Evolutionary conservation across 78 protist species (phyloP), one percentile per base, ranked within the genome.

Genomic region (Dictyostelium firmibasis): DNA sequence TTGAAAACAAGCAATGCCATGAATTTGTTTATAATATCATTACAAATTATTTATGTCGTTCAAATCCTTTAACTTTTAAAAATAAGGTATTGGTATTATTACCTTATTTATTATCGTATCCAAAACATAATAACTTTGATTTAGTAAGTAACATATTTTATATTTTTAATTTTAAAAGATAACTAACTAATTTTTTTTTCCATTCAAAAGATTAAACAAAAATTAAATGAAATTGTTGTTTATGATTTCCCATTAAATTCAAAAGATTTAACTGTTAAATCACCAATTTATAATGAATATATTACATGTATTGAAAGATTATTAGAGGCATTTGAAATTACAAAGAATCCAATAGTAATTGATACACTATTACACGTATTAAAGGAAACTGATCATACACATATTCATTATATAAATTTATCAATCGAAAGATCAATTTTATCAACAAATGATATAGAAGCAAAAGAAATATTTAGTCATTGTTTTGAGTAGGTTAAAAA

Each of bases 231-330:
- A 57, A 78, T 95, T 27, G 86, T 96, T 16, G 81, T 85, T 13
- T 60, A 81, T 69, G 92, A 96, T 62, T 96, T 96, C 75, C 97
- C 97, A 47, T 36, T 86, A 0, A 20, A 20, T 3, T 96, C 97
- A 27, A 85, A 79, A 33, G 97, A 96, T 86, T n/a, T 91, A 18
- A 67, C 94, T 3, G 50, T 20, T 20, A 57, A 62, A 38, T 84
- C 93, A 64, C 84, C 97, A 60, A 60, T 84, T 25, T 94, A 94
- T 31, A 83, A 79, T 31, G 97, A 94, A 60, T 94, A 94, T 23
- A 82, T 94, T 38, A 70, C 92, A 13, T 41, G 92, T 14, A 75
- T 94, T 50, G 97, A 94, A 57, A 94, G 91, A 77, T 78, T 94
- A n/a, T 81, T 86, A 27, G 81, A 84, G 16, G 67, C 97, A 14